Conservation (phyloP, 148 eudicot genomes). For the Silene uniflora region DNA sequence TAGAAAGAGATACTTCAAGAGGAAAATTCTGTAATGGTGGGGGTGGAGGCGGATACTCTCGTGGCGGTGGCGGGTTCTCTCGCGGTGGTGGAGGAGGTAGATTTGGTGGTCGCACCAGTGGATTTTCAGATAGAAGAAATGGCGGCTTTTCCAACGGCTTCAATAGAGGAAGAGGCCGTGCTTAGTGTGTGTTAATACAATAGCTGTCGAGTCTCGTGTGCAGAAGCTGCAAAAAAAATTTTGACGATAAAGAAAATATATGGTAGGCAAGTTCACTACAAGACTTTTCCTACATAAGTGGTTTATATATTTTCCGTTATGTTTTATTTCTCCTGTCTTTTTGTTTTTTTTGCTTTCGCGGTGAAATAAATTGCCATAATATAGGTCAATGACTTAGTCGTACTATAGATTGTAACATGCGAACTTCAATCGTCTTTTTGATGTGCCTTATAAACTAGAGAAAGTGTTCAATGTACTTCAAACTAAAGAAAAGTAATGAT, state of each 20-base stretch:
- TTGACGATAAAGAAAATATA: too few relatives aligned
- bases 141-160: neutral
- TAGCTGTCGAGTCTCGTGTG: too few relatives aligned
- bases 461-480: neutral
- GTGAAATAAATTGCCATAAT: neutral
- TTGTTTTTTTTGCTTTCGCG: neutral
- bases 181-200: too few relatives aligned
- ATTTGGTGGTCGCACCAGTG: constrained; percentile 40
- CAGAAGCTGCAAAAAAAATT: too few relatives aligned
- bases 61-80: constrained; percentile 43
- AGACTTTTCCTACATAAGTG: neutral
- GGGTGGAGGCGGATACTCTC: constrained; percentile 31
- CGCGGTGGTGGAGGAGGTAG: constrained; percentile 45
- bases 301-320: constrained; percentile 1
- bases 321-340: neutral
- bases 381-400: neutral
- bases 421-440: neutral
- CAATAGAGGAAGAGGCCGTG: too few relatives aligned
- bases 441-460: too few relatives aligned
- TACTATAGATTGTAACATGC: neutral
- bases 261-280: too few relatives aligned
- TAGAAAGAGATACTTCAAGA: constrained; percentile 68
- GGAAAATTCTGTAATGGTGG: too few relatives aligned
- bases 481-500: neutral
- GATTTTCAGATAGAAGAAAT: constrained; percentile 33